Conservation (phyloP, 257 asterid species). For the Plectranthus barbatus region DNA sequence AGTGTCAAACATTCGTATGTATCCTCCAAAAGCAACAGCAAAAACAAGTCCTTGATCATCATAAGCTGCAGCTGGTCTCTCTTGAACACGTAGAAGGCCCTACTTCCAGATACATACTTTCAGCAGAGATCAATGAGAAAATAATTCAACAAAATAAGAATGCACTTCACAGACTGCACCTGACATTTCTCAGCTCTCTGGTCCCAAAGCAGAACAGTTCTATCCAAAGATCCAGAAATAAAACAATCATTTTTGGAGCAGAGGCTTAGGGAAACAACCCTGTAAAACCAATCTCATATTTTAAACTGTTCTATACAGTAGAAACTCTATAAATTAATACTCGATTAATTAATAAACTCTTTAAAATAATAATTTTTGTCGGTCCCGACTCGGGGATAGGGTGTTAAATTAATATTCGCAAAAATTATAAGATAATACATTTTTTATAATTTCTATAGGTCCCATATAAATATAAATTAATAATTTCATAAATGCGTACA, state of each 20-base stretch:
- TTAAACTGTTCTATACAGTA: slow-evolving; percentile 1
- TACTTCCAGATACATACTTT: slow-evolving; percentile 17
- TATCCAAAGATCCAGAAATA: slow-evolving; percentile 88
- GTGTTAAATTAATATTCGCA: no score
- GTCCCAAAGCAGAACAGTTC: slow-evolving; percentile 95
- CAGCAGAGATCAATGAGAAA: slow-evolving; percentile 12
- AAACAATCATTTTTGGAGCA: slow-evolving; percentile 79
- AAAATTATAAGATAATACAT: no score
- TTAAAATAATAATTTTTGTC: no score
- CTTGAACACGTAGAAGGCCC: slow-evolving; percentile 96
- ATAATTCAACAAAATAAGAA: slow-evolving; percentile 13
- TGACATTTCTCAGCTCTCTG: slow-evolving; percentile 97
- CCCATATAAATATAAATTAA: no score
- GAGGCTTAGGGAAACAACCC: slow-evolving; percentile 89
- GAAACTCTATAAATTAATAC: no score
- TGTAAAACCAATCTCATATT: slow-evolving; percentile 26
- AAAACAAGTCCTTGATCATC: slow-evolving; percentile 95
- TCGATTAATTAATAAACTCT: no score
- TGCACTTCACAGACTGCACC: slow-evolving; percentile 32
- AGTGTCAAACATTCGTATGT: slow-evolving; percentile 83
- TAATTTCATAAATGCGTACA: no score
- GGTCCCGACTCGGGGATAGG: no score
- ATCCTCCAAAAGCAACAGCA: slow-evolving; percentile 87
- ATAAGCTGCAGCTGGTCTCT: slow-evolving; percentile 88
- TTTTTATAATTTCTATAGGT: no score